Percentiles rank a stretch among this genome's conserved stretches.
Evolutionary conservation across 2,329 filamentous ascomycete species (phyloP).

Genomic region (Fusarium scirpi): DNA sequence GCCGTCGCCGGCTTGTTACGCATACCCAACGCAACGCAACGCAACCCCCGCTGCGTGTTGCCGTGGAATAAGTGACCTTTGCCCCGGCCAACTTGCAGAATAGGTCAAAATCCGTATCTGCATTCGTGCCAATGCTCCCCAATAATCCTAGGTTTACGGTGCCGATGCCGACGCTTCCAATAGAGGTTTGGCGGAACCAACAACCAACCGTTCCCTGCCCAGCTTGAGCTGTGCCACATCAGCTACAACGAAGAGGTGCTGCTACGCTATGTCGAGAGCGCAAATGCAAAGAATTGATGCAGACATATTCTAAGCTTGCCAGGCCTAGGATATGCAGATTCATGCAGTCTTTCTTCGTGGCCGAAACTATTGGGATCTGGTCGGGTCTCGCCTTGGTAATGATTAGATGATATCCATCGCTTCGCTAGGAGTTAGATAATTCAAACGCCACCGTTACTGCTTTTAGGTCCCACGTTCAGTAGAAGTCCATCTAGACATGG

Average conservation of each 20-base stretch:
- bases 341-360: constrained; percentile 24
- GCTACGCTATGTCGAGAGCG: constrained; percentile 30
- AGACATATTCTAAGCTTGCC: constrained; percentile 6
- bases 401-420: constrained; percentile 6
- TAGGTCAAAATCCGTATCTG: not conserved
- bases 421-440: constrained; percentile 32
- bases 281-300: not conserved
- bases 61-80: not conserved
- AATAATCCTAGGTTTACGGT: not conserved
- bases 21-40: constrained; percentile 15
- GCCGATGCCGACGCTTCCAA: constrained; percentile 9
- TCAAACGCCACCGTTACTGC: constrained; percentile 42
- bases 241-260: constrained; percentile 16
- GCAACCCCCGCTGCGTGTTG: constrained; percentile 4
- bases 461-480: constrained; percentile 29
- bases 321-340: constrained; percentile 23
- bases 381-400: constrained; percentile 17
- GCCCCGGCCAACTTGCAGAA: constrained; percentile 4
- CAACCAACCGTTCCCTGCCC: constrained; percentile 25
- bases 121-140: constrained; percentile 13
- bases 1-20: constrained; percentile 30
- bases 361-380: constrained; percentile 21
- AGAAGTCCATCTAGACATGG: not conserved
- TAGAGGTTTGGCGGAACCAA: constrained; percentile 14
- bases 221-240: constrained; percentile 28